These are phyloP conservation scores for Erodium trifolium DNA, from an alignment of 441 rosid species.

Conservation along the genomic window DNA sequence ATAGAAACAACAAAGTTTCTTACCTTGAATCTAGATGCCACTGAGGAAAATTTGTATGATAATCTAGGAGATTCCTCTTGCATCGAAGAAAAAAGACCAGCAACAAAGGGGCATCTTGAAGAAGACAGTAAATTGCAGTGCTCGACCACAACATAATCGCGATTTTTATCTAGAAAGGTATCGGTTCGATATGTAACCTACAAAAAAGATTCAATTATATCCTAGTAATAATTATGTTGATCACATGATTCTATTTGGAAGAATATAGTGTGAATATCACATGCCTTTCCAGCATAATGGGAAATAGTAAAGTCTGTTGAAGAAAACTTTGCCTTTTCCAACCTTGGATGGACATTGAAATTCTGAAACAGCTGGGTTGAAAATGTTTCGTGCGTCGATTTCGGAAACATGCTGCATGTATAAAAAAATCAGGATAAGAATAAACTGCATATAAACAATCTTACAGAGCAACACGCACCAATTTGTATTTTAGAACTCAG, in stretches of 20 bases:
- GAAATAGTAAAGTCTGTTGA: conserved; percentile 88
- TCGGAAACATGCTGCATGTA: conserved; percentile 83
- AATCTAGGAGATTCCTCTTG: conserved; percentile 77
- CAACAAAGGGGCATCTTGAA: conserved; percentile 81
- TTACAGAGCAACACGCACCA: conserved; percentile 14
- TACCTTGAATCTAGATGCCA: conserved; percentile 95
- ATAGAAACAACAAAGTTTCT: background rate
- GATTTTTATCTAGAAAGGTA: conserved; percentile 92
- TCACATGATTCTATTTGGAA: background rate
- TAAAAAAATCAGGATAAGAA: conserved; percentile 14
- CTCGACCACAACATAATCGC: conserved; percentile 97
- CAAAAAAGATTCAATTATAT: conserved; percentile 10
- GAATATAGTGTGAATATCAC: conserved; percentile 16
- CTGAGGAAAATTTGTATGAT: conserved; percentile 83
- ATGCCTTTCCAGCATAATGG: conserved; percentile 98
- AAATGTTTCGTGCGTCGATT: conserved; percentile 97
- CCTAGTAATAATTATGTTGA: background rate
- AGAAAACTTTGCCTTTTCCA: conserved; percentile 86
- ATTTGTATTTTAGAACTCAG: conserved; percentile 23
- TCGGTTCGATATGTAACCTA: conserved; percentile 99
- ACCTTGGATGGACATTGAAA: conserved; percentile 78
- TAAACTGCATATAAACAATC: conserved; percentile 12
- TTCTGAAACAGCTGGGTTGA: conserved; percentile 96
- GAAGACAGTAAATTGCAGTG: conserved; percentile 89
- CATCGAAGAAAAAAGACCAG: conserved; percentile 64